phyloP scores from a whole-genome alignment of 2,329 filamentous ascomycete genomes.

The Calonectria fujianensis region DNA sequence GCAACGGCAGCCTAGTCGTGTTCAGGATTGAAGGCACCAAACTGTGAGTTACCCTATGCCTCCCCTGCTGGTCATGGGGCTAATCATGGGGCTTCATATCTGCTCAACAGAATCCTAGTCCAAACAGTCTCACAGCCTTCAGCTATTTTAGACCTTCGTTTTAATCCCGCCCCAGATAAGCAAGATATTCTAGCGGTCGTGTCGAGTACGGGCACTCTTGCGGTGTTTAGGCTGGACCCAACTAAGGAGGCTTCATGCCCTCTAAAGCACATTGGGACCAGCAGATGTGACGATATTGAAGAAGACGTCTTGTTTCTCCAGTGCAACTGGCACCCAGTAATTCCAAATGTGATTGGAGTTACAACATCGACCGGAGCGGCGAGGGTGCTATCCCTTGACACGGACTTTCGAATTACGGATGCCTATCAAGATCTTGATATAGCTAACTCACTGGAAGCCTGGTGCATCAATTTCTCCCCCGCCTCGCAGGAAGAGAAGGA shows the following conservation, averaged over 20 bases:
- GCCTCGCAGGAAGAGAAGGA: conserved; percentile 43
- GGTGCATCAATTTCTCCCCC: conserved; percentile 79
- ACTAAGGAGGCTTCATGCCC: conserved; percentile 55
- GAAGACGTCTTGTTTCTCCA: conserved; percentile 81
- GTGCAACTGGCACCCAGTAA: conserved; percentile 81
- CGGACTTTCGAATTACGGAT: conserved; percentile 62
- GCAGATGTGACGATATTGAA: conserved; percentile 69
- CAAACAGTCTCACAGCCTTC: conserved; percentile 79
- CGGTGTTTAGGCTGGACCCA: conserved; percentile 75
- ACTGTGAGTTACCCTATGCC: conserved; percentile 70
- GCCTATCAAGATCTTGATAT: conserved; percentile 62
- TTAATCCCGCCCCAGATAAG: conserved; percentile 71
- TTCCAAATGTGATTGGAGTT: conserved; percentile 75
- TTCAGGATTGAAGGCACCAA: conserved; percentile 72
- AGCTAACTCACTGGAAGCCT: conserved; percentile 79
- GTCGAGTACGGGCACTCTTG: conserved; percentile 84
- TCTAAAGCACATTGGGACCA: conserved; percentile 65
- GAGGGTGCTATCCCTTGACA: conserved; percentile 70
- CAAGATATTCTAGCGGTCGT: conserved; percentile 81
- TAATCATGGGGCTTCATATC: conserved; percentile 31
- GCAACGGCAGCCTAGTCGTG: conserved; percentile 84
- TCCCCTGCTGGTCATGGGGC: background rate
- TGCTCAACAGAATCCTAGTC: conserved; percentile 68
- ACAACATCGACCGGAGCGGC: conserved; percentile 83
- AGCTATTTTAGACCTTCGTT: conserved; percentile 90